Evolutionary conservation across 2,329 filamentous ascomycete genomes (phyloP).

Genomic region (Claviceps sp.): DNA sequence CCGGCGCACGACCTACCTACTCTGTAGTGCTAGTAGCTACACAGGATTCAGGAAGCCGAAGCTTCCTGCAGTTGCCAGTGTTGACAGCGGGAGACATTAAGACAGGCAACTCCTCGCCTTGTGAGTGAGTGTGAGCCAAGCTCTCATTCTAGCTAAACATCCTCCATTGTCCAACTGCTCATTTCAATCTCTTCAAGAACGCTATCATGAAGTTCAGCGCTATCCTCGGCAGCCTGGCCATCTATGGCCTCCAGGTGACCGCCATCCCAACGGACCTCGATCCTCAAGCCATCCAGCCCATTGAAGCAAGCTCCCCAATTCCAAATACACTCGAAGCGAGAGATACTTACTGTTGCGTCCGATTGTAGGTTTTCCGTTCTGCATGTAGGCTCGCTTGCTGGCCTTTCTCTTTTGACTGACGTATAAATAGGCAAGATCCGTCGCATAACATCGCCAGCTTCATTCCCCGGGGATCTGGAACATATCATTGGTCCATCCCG

Average conservation of each 20-base stretch:
- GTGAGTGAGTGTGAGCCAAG: too few relatives aligned
- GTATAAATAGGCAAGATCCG: neutral
- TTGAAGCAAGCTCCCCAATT: too few relatives aligned
- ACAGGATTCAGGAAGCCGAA: too few relatives aligned
- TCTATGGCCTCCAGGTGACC: neutral
- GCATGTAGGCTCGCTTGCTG: neutral
- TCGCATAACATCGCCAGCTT: too few relatives aligned
- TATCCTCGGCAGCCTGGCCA: neutral
- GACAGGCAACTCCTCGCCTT: neutral
- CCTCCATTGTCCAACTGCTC: neutral
- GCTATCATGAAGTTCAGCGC: neutral
- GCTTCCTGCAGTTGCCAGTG: too few relatives aligned
- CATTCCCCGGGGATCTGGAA: too few relatives aligned
- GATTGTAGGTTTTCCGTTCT: neutral
- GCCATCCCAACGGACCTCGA: neutral
- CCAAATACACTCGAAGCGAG: neutral
- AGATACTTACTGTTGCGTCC: neutral
- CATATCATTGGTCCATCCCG: too few relatives aligned
- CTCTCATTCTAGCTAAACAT: too few relatives aligned
- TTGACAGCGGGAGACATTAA: too few relatives aligned
- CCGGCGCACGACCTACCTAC: too few relatives aligned
- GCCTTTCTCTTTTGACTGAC: neutral
- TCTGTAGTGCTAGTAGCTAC: too few relatives aligned
- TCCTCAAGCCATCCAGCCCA: too few relatives aligned
- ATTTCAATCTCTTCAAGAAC: neutral